Evolutionary conservation across 148 eudicot genomes (phyloP).

Genomic region (Hydrangea macrophylla): DNA sequence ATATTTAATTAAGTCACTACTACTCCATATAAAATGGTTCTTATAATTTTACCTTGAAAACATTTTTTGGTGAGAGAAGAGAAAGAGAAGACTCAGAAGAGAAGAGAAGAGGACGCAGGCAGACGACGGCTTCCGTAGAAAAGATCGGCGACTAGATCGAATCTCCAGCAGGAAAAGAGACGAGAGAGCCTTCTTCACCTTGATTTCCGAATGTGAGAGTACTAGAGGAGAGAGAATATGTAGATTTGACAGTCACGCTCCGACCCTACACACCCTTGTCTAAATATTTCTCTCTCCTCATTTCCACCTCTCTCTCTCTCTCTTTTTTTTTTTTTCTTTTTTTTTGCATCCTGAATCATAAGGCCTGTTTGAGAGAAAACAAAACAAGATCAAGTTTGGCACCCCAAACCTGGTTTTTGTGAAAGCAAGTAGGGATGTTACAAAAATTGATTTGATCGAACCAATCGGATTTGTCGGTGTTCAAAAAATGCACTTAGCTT

Average conservation of each 20-base stretch:
- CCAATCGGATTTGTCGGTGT: no score
- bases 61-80: constrained; percentile 37
- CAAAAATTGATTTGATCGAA: no score
- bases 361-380: no score
- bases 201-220: constrained; percentile 24
- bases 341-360: no score
- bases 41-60: constrained; percentile 42
- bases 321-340: no score
- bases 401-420: no score
- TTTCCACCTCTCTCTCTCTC: background rate
- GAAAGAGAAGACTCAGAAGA: no score
- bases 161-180: constrained; percentile 25
- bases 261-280: constrained; percentile 28
- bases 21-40: background rate
- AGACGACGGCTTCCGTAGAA: constrained; percentile 23
- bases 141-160: constrained; percentile 52
- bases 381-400: no score
- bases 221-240: constrained; percentile 45
- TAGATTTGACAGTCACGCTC: constrained; percentile 72
- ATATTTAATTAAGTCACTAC: background rate
- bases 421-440: no score
- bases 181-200: no score
- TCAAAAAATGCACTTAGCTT: no score
- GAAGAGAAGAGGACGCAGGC: constrained; percentile 18
- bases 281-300: constrained; percentile 1